Evolutionary conservation across 352 stramenopile genomes (phyloP), one percentile per base, ranked within the genome.

Genomic region (Phytophthora melonis): DNA sequence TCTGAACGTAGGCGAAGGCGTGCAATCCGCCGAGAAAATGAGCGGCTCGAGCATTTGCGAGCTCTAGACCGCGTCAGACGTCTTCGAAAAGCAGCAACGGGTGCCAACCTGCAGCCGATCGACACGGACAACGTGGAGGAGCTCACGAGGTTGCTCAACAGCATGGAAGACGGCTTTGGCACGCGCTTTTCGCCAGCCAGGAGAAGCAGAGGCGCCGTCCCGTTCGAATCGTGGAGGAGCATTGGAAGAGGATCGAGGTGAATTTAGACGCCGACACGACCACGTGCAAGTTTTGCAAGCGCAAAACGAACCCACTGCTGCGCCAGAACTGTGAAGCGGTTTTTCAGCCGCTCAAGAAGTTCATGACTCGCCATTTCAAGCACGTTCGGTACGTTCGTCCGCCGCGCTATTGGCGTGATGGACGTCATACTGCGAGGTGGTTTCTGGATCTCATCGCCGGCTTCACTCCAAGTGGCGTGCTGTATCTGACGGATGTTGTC

Each of bases 331-430:
- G 68, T 21, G 49, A 54, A 25, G 68, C 69, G 18, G 63, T 79
- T 2, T 77, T 70, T n/a, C 64, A 80, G 58, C 73, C 64, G 3
- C 61, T 77, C 5, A 77, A 77, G 14, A 63, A 62, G 49, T 80
- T 75, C 53, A 80, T 80, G 69, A 66, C 36, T 43, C 74, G 68
- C 32, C 65, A 80, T 18, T 32, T 80, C 23, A 21, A 80, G n/a
- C 65, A 80, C 36, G 62, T 77, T 0, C 74, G 61, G 39, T 80
- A 75, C 36, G 65, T 72, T n/a, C 59, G 45, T 36, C 60, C 64
- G 52, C 36, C 50, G 1, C 47, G 25, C 25, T 60, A 70, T 43
- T 72, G 65, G 59, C 75, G 70, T 49, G 19, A 66, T 1, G 59
- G 27, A 9, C 39, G 43, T 6, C 52, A 70, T n/a, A 52, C 59